phyloP scores from a whole-genome alignment of 768 basidiomycete species.

The Pulveroboletus sp. region DNA sequence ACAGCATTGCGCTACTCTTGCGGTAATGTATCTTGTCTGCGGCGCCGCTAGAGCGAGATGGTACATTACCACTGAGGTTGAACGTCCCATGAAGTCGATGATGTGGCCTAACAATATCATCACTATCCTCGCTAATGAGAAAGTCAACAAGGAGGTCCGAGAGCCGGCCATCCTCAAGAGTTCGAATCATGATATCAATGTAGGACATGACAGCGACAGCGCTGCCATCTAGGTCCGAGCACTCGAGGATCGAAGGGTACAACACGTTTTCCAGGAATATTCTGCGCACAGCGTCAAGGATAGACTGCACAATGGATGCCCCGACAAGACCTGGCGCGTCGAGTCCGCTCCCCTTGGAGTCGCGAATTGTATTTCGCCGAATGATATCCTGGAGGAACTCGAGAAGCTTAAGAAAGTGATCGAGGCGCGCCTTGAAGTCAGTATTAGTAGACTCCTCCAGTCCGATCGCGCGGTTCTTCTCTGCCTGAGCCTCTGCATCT shows the following conservation, averaged over 20 bases:
- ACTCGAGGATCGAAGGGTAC: constrained; percentile 91
- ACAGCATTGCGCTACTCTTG: constrained; percentile 87
- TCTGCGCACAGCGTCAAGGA: constrained; percentile 75
- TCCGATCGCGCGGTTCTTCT: constrained; percentile 57
- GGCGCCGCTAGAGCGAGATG: constrained; percentile 26
- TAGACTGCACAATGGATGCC: constrained; percentile 77
- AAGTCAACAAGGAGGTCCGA: constrained; percentile 73
- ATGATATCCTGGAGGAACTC: constrained; percentile 92
- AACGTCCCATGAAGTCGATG: constrained; percentile 42
- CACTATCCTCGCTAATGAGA: constrained; percentile 82
- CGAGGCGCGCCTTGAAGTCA: constrained; percentile 77
- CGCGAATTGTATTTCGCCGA: constrained; percentile 54
- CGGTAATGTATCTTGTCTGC: constrained; percentile 49
- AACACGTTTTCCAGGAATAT: constrained; percentile 92
- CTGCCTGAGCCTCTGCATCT: constrained; percentile 47
- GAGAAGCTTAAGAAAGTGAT: constrained; percentile 86
- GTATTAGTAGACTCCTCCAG: constrained; percentile 73
- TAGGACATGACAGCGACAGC: constrained; percentile 96
- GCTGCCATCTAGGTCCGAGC: constrained; percentile 91
- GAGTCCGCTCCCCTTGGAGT: constrained; percentile 32
- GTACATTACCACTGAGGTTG: constrained; percentile 36
- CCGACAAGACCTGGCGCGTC: constrained; percentile 71
- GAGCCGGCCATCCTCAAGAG: constrained; percentile 65
- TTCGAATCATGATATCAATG: constrained; percentile 83
- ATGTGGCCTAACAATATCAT: constrained; percentile 52